Evolutionary conservation across 2,329 filamentous ascomycete genomes (phyloP), one percentile per base, ranked within the genome.

Genomic region (Fusarium ramigenum): DNA sequence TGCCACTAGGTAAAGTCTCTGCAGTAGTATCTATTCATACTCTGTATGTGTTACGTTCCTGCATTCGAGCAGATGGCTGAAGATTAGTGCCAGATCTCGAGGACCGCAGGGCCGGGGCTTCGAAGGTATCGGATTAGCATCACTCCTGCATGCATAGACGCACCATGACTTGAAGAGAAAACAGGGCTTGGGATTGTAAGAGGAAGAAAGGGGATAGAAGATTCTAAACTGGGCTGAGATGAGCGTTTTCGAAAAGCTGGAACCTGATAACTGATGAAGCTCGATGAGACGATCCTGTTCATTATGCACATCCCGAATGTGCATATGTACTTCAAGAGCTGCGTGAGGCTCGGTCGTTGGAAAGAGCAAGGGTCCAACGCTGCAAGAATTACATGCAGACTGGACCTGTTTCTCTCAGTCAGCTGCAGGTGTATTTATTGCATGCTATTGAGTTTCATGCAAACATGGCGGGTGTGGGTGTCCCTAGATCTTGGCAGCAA

Each of bases 31-130:
- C 71, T 44, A 49, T 63, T 49, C 46, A 62, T 74, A 56, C 66
- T 69, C 62, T 77, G 71, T 67, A 75, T 62, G 63, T 64, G 47
- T 58, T 63, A 53, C 44, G 74, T 72, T 71, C 72, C 76, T 78
- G 69, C 66, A 63, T 77, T 70, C 44, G 39, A 44, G 30, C 40
- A 60, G 60, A 65, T 44, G 44, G 43, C 37, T 57, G 43, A 39
- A 47, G n/a, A 50, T 36, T 42, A 67, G 70, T 75, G 56, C 63
- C 32, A 70, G 68, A 69, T 71, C 58, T 57, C 43, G 54, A 58
- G 50, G 60, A 60, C 32, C 49, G 58, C 52, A 56, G 61, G 23
- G 44, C 54, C 53, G 42, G 63, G 46, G 40, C 32, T 37, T 54
- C 47, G n/a, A 32, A 65, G 64, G 62, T 70, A 52, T 34, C 65